Conservation (phyloP, 768 basidiomycete species). For the Holtermanniella nyarrowii region DNA sequence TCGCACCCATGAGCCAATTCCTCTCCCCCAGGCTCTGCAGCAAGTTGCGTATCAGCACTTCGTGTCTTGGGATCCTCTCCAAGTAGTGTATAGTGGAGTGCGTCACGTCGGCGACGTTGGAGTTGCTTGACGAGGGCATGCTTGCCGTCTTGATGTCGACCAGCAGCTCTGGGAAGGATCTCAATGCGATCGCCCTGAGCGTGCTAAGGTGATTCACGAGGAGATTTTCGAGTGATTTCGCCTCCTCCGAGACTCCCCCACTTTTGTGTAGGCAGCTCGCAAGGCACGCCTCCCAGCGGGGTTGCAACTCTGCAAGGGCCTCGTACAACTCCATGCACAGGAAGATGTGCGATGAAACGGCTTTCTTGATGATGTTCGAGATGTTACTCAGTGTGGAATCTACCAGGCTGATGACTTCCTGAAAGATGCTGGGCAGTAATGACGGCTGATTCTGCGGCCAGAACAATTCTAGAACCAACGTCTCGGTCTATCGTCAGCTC, state of each 20-base stretch:
- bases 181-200: conserved; percentile 13
- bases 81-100: conserved; percentile 34
- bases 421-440: too few species aligned
- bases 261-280: conserved; percentile 22
- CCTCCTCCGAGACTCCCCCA: not conserved
- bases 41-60: conserved; percentile 21
- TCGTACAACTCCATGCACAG: conserved; percentile 34
- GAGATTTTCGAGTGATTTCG: conserved; percentile 7
- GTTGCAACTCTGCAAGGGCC: conserved; percentile 12
- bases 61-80: conserved; percentile 28
- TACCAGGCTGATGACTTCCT: too few species aligned
- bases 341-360: conserved; percentile 28
- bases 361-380: conserved; percentile 28
- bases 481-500: not conserved
- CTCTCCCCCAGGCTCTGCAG: conserved; percentile 31
- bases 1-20: conserved; percentile 40
- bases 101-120: conserved; percentile 25
- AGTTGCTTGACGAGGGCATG: conserved; percentile 6
- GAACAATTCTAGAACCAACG: not conserved
- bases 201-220: conserved; percentile 11
- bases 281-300: conserved; percentile 22
- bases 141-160: conserved; percentile 29
- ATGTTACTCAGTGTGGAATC: conserved; percentile 13
- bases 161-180: conserved; percentile 37
- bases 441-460: too few species aligned